phyloP scores from a whole-genome alignment of 495 filamentous ascomycete species.

The Staphylotrichum longicolle region DNA sequence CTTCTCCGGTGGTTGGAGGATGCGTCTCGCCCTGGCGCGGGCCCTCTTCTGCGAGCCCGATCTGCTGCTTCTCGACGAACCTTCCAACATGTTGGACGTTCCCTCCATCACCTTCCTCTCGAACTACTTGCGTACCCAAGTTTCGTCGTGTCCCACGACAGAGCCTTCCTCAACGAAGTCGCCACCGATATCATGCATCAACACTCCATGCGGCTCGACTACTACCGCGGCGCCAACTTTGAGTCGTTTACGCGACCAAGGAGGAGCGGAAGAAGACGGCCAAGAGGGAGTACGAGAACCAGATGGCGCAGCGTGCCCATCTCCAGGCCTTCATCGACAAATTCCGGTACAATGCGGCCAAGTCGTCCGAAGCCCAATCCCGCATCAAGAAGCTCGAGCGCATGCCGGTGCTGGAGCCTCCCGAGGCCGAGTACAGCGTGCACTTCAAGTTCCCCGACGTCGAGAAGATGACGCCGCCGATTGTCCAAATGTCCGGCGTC shows the following conservation, averaged over 20 bases:
- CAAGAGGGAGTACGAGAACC: slow-evolving; percentile 97
- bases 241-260: slow-evolving; percentile 97
- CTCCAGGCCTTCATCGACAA: slow-evolving; percentile 97
- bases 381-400: slow-evolving; percentile 98
- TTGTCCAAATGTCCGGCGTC: slow-evolving; percentile 94
- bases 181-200: slow-evolving; percentile 99
- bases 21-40: slow-evolving; percentile 91
- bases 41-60: slow-evolving; percentile 98
- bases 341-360: slow-evolving; percentile 98
- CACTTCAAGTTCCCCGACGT: slow-evolving; percentile 98
- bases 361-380: slow-evolving; percentile 96
- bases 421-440: slow-evolving; percentile 92
- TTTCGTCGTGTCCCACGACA: slow-evolving; percentile 96
- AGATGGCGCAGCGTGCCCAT: slow-evolving; percentile 90
- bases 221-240: slow-evolving; percentile 98
- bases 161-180: slow-evolving; percentile 97
- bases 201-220: slow-evolving; percentile 93
- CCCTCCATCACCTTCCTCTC: slow-evolving; percentile 99
- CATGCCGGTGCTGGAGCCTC: slow-evolving; percentile 87
- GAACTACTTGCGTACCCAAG: slow-evolving; percentile 93
- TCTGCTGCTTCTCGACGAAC: slow-evolving; percentile 93
- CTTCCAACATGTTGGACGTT: slow-evolving; percentile 99
- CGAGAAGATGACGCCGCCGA: slow-evolving; percentile 94
- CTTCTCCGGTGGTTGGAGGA: slow-evolving; percentile 99
- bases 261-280: slow-evolving; percentile 96